A percentile compares a stretch with the other conserved stretches of the same genome.
phyloP scores from a whole-genome alignment of 768 basidiomycete genomes.

The Lactarius sp. region DNA sequence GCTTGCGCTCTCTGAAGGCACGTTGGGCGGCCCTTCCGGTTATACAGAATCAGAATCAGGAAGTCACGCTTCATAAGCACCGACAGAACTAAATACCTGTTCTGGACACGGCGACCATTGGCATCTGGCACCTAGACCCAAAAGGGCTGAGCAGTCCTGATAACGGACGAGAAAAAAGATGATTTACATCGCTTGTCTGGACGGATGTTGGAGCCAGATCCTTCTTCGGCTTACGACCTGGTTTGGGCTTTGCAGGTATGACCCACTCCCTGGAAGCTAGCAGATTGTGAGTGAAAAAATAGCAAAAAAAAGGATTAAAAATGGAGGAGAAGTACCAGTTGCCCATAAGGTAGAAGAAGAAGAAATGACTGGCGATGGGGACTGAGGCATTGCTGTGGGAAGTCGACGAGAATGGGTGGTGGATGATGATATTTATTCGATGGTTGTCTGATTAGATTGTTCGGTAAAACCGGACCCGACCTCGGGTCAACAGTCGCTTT shows the following conservation, averaged over 20 bases:
- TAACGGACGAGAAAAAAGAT: slow-evolving; percentile 2
- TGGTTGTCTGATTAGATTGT: slow-evolving; percentile 47
- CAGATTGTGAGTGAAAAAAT: slow-evolving; percentile 12
- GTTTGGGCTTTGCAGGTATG: slow-evolving; percentile 81
- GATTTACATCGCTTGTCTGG: slow-evolving; percentile 48
- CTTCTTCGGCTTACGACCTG: slow-evolving; percentile 84
- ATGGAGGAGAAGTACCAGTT: slow-evolving; percentile 44
- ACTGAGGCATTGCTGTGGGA: slow-evolving; percentile 26
- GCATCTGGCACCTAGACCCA: slow-evolving; percentile 37
- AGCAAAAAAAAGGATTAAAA: background rate
- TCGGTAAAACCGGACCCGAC: slow-evolving; percentile 9
- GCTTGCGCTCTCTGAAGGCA: slow-evolving; percentile 85
- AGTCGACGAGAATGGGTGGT: background rate
- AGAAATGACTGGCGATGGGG: slow-evolving; percentile 28
- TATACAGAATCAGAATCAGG: slow-evolving; percentile 1
- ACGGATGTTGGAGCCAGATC: slow-evolving; percentile 40
- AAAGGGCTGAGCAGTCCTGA: slow-evolving; percentile 22
- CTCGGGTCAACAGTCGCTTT: background rate
- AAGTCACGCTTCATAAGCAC: background rate
- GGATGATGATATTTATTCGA: background rate
- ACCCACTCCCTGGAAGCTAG: slow-evolving; percentile 88
- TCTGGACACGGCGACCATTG: slow-evolving; percentile 70
- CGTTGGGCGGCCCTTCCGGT: slow-evolving; percentile 72
- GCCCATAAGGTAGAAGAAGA: slow-evolving; percentile 68
- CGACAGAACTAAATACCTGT: slow-evolving; percentile 41